Evolutionary conservation across 176 grass and related monocot species (phyloP).

Genomic region (Areca catechu): DNA sequence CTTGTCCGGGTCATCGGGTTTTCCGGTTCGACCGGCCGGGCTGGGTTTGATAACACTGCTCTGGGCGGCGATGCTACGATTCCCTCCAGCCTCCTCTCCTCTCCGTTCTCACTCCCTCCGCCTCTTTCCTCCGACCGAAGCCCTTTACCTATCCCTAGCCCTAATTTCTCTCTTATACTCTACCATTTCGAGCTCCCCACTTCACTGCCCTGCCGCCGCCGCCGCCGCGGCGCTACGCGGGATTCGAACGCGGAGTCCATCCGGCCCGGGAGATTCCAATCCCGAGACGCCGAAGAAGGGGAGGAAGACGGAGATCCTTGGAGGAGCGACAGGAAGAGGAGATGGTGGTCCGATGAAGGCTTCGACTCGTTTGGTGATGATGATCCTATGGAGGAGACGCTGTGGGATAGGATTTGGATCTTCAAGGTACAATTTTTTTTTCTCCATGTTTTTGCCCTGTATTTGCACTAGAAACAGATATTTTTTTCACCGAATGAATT

Average conservation of each 20-base stretch:
- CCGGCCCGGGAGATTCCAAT: neutral
- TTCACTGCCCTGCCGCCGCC: neutral
- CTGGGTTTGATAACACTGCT: too few species aligned
- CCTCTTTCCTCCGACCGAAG: neutral
- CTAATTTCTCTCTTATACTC: neutral
- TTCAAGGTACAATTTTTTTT: conserved; percentile 1
- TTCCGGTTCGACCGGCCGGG: too few species aligned
- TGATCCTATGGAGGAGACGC: neutral
- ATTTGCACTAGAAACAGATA: neutral
- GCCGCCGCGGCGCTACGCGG: neutral
- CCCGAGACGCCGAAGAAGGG: neutral
- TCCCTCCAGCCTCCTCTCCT: too few species aligned
- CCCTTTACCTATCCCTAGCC: neutral
- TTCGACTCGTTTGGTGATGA: neutral
- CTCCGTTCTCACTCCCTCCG: too few species aligned
- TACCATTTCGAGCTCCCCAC: neutral
- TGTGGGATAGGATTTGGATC: conserved; percentile 10
- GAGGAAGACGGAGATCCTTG: neutral
- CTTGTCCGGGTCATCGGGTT: too few species aligned
- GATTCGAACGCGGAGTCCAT: conserved; percentile 3
- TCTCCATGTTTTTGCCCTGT: neutral
- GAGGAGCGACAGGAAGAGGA: conserved; percentile 1
- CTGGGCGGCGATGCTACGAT: too few species aligned
- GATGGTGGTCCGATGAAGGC: conserved; percentile 3
- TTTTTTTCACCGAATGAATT: too few species aligned